Evolutionary conservation across 805 yeast species (phyloP).

Genomic region (Brettanomyces custersianus): DNA sequence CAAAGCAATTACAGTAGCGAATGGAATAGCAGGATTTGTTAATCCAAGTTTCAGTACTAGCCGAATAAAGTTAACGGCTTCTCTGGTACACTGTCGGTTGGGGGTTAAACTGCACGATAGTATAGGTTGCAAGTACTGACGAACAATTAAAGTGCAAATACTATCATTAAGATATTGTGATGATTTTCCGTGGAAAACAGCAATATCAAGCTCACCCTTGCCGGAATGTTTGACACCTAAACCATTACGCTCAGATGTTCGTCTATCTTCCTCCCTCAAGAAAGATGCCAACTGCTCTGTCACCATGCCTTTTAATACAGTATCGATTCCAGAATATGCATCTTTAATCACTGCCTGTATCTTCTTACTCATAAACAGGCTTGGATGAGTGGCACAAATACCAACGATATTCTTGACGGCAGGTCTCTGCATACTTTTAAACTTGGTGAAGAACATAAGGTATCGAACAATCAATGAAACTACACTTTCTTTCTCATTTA

Average conservation of each 20-base stretch:
- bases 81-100: slow-evolving; percentile 30
- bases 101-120: slow-evolving; percentile 40
- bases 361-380: slow-evolving; percentile 50
- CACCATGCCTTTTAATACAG: slow-evolving; percentile 29
- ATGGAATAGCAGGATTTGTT: slow-evolving; percentile 64
- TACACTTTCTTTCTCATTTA: slow-evolving; percentile 45
- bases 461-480: slow-evolving; percentile 50
- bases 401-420: slow-evolving; percentile 51
- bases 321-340: slow-evolving; percentile 27
- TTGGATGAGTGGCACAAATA: slow-evolving; percentile 56
- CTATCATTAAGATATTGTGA: slow-evolving; percentile 50
- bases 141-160: slow-evolving; percentile 64
- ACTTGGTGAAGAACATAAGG: slow-evolving; percentile 37
- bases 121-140: slow-evolving; percentile 45
- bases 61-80: slow-evolving; percentile 47
- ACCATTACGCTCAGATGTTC: slow-evolving; percentile 33
- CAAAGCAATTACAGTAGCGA: slow-evolving; percentile 63
- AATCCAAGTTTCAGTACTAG: slow-evolving; percentile 55
- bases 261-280: slow-evolving; percentile 45
- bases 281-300: slow-evolving; percentile 51
- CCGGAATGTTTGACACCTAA: slow-evolving; percentile 29
- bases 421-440: slow-evolving; percentile 31
- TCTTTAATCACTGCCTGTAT: slow-evolving; percentile 43
- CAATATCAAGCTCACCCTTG: slow-evolving; percentile 29
- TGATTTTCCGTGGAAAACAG: slow-evolving; percentile 47